phyloP scores from a whole-genome alignment of 2,329 filamentous ascomycete species.

The Hansfordia pulvinata region DNA sequence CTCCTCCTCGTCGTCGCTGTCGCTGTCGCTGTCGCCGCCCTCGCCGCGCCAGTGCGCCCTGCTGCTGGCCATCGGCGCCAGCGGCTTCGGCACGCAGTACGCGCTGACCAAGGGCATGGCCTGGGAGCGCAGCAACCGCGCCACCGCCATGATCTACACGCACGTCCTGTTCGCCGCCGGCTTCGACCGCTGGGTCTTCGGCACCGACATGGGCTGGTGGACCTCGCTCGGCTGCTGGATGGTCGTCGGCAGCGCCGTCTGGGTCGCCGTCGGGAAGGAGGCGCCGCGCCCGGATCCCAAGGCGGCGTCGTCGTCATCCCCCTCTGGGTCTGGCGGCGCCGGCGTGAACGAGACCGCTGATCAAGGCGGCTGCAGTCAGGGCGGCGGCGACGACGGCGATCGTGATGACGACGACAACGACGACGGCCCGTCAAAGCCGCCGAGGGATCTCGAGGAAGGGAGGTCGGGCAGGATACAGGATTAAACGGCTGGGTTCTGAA shows the following conservation, averaged over 20 bases:
- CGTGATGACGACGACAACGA: too few species aligned
- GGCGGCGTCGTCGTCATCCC: too few species aligned
- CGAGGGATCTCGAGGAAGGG: too few species aligned
- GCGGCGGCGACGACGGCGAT: too few species aligned
- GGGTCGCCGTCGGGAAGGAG: constrained; percentile 31
- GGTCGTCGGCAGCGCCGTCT: constrained; percentile 38
- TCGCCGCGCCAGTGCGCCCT: constrained; percentile 56
- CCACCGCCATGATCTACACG: constrained; percentile 44
- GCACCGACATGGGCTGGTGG: constrained; percentile 31
- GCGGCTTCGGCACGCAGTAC: constrained; percentile 77
- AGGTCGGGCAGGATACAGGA: too few species aligned
- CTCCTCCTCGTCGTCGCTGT: constrained; percentile 22
- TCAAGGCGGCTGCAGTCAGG: too few species aligned
- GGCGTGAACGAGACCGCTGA: too few species aligned
- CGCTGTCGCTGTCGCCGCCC: constrained; percentile 19
- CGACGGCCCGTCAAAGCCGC: too few species aligned
- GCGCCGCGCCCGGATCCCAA: constrained; percentile 9
- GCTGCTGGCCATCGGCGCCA: constrained; percentile 52
- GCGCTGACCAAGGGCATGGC: constrained; percentile 66
- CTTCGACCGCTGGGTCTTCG: constrained; percentile 39
- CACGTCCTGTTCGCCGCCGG: constrained; percentile 41
- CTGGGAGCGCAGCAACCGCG: constrained; percentile 51
- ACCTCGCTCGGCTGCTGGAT: constrained; percentile 36
- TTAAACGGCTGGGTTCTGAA: too few species aligned
- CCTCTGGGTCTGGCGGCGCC: too few species aligned